These are phyloP conservation scores for Phytophthora sp. DNA, from an alignment of 352 stramenopile genomes.

Conservation along the genomic window DNA sequence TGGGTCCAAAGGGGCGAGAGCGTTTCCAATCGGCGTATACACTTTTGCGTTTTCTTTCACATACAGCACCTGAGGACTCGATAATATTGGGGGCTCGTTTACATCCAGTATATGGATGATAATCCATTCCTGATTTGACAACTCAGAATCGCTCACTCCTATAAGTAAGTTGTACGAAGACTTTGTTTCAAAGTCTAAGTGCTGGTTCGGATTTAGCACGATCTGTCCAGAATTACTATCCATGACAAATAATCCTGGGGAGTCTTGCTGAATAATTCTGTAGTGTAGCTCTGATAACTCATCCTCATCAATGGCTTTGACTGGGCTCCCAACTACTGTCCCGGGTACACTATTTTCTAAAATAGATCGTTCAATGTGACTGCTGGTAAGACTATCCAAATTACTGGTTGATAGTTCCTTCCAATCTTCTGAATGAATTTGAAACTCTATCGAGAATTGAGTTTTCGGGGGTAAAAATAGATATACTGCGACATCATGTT, in stretches of 20 bases:
- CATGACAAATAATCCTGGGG: constrained; percentile 18
- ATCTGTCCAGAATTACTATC: constrained; percentile 18
- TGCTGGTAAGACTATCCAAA: neutral
- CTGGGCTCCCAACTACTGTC: constrained; percentile 1
- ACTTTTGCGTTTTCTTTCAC: constrained; percentile 24
- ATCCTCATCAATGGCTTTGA: constrained; percentile 31
- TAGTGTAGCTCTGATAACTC: constrained; percentile 12
- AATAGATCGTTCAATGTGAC: constrained; percentile 14
- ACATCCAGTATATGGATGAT: constrained; percentile 17
- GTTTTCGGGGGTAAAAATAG: constrained; percentile 14
- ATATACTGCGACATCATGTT: constrained; percentile 15
- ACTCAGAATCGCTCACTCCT: constrained; percentile 10
- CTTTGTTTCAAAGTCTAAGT: constrained; percentile 24
- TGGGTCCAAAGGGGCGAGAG: constrained; percentile 21
- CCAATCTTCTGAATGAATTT: constrained; percentile 12
- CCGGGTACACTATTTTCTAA: constrained; percentile 23
- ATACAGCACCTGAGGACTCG: constrained; percentile 18
- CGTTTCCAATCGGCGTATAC: constrained; percentile 11
- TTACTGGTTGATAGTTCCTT: constrained; percentile 11
- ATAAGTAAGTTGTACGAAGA: constrained; percentile 15
- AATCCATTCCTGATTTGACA: constrained; percentile 17
- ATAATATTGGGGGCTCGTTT: constrained; percentile 25
- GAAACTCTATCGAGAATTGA: constrained; percentile 16
- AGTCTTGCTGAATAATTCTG: constrained; percentile 17
- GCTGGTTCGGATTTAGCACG: neutral